A percentile compares a stretch with the other conserved stretches of the same genome.
These are phyloP conservation scores for Malus hybrid DNA, from an alignment of 331 rosid genomes.

Conservation along the genomic window DNA sequence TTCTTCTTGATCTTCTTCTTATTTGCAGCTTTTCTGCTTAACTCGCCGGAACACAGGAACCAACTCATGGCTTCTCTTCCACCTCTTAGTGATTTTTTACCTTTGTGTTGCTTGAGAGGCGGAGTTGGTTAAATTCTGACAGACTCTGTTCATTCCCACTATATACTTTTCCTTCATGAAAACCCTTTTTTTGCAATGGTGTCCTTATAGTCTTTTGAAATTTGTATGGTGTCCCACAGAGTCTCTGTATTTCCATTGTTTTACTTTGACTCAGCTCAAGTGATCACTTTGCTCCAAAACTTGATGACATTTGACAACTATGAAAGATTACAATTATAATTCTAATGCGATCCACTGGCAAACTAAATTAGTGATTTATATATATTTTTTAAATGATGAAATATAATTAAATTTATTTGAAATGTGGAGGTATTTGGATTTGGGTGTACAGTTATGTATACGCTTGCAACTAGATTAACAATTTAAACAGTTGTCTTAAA, in stretches of 20 bases:
- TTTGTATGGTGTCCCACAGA: background rate
- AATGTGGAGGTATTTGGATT: no score
- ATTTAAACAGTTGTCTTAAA: no score
- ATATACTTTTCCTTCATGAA: background rate
- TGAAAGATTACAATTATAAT: background rate
- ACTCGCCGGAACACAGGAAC: conserved; percentile 24
- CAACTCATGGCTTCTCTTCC: conserved; percentile 22
- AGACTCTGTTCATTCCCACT: background rate
- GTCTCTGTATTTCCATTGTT: background rate
- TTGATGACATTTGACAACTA: background rate
- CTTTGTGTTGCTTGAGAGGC: background rate
- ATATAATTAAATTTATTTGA: no score
- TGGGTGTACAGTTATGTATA: no score
- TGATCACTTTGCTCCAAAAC: background rate
- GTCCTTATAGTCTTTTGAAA: background rate
- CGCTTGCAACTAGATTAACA: no score
- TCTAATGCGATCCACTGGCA: background rate
- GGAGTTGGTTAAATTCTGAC: background rate
- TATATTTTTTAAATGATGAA: no score
- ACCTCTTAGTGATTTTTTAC: background rate
- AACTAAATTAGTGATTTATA: no score
- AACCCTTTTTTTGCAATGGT: conserved; percentile 1
- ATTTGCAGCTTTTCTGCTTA: conserved; percentile 15
- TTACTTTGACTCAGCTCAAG: background rate
- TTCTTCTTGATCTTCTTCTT: conserved; percentile 12